Percentiles rank a stretch among this genome's conserved stretches.
These are phyloP conservation scores for Trichoderma simmonsii DNA, from an alignment of 2,329 filamentous ascomycete genomes.

Conservation along the genomic window DNA sequence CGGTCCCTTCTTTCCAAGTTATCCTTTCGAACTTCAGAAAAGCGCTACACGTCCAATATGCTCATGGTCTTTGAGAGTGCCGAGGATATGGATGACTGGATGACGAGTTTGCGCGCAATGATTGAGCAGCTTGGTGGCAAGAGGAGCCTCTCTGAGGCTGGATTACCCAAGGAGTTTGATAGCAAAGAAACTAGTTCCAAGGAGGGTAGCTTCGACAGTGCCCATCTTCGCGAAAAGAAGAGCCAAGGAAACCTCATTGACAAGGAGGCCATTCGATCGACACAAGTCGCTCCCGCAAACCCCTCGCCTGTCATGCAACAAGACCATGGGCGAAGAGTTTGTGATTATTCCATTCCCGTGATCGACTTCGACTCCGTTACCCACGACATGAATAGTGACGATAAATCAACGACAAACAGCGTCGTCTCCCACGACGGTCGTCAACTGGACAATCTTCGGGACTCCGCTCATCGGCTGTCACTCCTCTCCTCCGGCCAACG, in stretches of 20 bases:
- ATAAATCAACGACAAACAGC: slow-evolving; percentile 56
- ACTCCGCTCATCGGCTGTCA: slow-evolving; percentile 56
- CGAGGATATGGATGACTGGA: slow-evolving; percentile 74
- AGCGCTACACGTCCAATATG: slow-evolving; percentile 59
- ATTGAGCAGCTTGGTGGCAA: slow-evolving; percentile 69
- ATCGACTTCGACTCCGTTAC: slow-evolving; percentile 25
- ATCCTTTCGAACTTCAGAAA: slow-evolving; percentile 53
- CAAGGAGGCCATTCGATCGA: slow-evolving; percentile 47
- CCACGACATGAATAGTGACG: slow-evolving; percentile 47
- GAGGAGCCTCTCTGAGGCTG: slow-evolving; percentile 59
- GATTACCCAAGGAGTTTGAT: slow-evolving; percentile 35
- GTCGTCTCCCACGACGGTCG: slow-evolving; percentile 56
- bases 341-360: slow-evolving; percentile 18
- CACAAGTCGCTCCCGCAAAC: slow-evolving; percentile 29
- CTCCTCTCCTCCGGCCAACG: slow-evolving; percentile 59
- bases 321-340: slow-evolving; percentile 14
- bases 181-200: slow-evolving; percentile 29
- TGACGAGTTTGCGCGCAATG: slow-evolving; percentile 63
- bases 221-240: slow-evolving; percentile 36
- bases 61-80: slow-evolving; percentile 70
- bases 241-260: slow-evolving; percentile 49
- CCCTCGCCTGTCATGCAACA: slow-evolving; percentile 19
- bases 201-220: slow-evolving; percentile 32
- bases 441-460: slow-evolving; percentile 55
- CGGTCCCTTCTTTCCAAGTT: slow-evolving; percentile 65